Base-by-base conservation (phyloP, 129 eudicot genomes). In the Smallanthus sonchifolius region DNA sequence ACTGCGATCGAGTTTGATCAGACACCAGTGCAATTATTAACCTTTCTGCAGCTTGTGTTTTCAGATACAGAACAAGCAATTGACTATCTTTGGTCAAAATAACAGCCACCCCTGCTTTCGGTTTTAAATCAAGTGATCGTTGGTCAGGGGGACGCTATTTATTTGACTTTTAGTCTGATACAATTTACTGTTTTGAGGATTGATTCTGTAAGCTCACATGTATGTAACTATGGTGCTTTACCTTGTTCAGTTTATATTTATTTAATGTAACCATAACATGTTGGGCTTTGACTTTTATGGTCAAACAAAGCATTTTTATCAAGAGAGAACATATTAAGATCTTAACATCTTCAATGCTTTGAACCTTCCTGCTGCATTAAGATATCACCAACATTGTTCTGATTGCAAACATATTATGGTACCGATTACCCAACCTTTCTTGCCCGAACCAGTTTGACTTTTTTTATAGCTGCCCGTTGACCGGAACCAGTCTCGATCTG, bases 51-150 rank as follows among this genome's bases (percentile, higher is more conserved):
- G 35, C 49, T 62, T 79, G 43, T 51, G 51, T 79, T 64, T 39
- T 65, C 67, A 65, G 78, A 72, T 79, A 42, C 83, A 65, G 49
- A 73, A 79, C 49, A 78, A 30, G 78, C 67, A 71, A 32, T 72
- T 38, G 73, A 79, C 62, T 11, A 72, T 72, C 83, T 52, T 72
- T 37, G 73, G 74, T 79, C 30, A 57, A 54, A 72, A 20, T 79
- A 79, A 73, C 30, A 57, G 78, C 74, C 62, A 32, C 39, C 28
- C 62, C 69, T 54, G 83, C 78, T 62, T 72, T 48, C 13, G 35
- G 68, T 65, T 72, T 62, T 65, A 39, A 48, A 38, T 54, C 63
- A 59, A 59, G 79, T 75, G 55, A 75, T 75, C 72, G 34, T 48
- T 64, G 52, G 59, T 15, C 61, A 62, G 61, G 45, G 6, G 32